Evolutionary conservation across 257 asterid species (phyloP).

Genomic region (Voacanga thouarsii): DNA sequence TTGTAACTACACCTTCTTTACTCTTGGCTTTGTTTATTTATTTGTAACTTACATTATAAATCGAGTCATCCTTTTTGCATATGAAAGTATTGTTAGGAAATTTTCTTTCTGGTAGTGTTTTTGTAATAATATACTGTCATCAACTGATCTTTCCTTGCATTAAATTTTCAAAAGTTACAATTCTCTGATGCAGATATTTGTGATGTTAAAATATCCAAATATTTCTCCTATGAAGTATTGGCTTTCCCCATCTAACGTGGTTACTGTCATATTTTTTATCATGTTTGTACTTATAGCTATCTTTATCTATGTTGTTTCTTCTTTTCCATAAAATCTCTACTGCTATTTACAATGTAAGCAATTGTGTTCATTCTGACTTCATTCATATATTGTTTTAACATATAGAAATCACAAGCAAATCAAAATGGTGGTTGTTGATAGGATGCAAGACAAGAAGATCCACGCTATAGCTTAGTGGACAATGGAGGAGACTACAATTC

Average conservation of each 20-base stretch:
- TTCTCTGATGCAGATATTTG: neutral
- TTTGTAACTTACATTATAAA: no score
- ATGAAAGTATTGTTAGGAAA: no score
- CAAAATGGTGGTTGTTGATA: slow-evolving; percentile 14
- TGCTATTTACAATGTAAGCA: no score
- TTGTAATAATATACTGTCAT: neutral
- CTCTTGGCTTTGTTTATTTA: neutral
- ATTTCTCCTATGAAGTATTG: neutral
- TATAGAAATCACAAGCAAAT: no score
- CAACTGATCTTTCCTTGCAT: neutral
- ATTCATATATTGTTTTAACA: no score
- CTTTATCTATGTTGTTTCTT: no score
- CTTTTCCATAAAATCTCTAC: no score
- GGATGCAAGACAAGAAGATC: slow-evolving; percentile 85
- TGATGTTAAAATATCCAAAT: no score
- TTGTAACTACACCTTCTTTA: neutral
- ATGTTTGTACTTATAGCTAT: no score
- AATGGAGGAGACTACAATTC: slow-evolving; percentile 70
- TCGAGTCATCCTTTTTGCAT: no score
- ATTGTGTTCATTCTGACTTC: no score
- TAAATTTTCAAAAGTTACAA: neutral
- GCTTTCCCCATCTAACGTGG: neutral
- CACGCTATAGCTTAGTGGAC: slow-evolving; percentile 83
- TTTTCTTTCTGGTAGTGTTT: neutral
- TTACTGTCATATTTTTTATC: neutral